These are phyloP conservation scores for Sphaerobolus stellatus DNA, from an alignment of 1,284 basidiomycete genomes.

Conservation along the genomic window DNA sequence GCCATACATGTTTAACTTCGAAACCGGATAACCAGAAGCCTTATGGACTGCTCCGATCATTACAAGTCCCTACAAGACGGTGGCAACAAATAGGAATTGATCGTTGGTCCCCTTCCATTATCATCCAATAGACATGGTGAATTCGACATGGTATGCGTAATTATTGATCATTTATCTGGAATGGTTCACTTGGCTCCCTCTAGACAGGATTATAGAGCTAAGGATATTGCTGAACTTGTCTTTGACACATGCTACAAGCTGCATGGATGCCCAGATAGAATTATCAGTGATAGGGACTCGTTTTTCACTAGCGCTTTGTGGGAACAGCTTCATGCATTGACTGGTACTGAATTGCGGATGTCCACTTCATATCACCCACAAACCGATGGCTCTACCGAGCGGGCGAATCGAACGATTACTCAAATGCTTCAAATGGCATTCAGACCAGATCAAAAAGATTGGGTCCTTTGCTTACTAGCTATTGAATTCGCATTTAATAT, in stretches of 20 bases:
- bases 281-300: constrained; percentile 43
- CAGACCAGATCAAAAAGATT: constrained; percentile 34
- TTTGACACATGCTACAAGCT: constrained; percentile 38
- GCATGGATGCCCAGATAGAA: constrained; percentile 39
- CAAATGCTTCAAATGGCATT: constrained; percentile 40
- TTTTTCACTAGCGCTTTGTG: constrained; percentile 47
- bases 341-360: constrained; percentile 37
- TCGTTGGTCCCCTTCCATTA: constrained; percentile 41
- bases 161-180: constrained; percentile 36
- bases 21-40: constrained; percentile 34
- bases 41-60: constrained; percentile 32
- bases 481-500: constrained; percentile 39
- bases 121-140: constrained; percentile 30
- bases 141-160: constrained; percentile 38
- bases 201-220: constrained; percentile 29
- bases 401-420: constrained; percentile 37
- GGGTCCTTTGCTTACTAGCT: constrained; percentile 35
- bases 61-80: constrained; percentile 31
- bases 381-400: constrained; percentile 41
- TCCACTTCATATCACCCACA: constrained; percentile 46
- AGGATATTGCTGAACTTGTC: constrained; percentile 40
- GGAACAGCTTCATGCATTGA: constrained; percentile 34
- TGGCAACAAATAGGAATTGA: constrained; percentile 44
- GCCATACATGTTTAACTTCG: constrained; percentile 27
- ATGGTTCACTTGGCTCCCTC: constrained; percentile 38